Conservation (phyloP, 1,284 basidiomycete genomes). For the Exobasidium cylindrosporum region DNA sequence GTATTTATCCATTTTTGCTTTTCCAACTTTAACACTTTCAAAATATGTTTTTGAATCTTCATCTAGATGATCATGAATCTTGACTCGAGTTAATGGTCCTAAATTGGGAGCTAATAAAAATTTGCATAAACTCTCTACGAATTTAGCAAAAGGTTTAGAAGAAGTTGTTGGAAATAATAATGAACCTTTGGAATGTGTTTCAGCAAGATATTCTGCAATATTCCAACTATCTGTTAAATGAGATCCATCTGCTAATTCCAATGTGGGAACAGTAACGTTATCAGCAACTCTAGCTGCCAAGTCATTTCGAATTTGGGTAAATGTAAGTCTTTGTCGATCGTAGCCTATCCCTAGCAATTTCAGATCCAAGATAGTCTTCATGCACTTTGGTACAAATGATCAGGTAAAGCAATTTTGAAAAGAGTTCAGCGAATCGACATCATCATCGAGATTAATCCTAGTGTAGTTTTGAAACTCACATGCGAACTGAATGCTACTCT, state of each 20-base stretch:
- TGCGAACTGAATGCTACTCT: constrained; percentile 30
- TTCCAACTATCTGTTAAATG: constrained; percentile 40
- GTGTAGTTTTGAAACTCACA: constrained; percentile 6
- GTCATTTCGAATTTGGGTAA: constrained; percentile 39
- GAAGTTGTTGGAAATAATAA: constrained; percentile 28
- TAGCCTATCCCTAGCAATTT: constrained; percentile 40
- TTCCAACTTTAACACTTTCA: constrained; percentile 35
- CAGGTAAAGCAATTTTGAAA: too few species aligned
- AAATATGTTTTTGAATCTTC: constrained; percentile 33
- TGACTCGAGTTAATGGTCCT: constrained; percentile 23
- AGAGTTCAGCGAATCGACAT: too few species aligned
- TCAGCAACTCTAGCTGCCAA: constrained; percentile 27
- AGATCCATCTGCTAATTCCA: constrained; percentile 34
- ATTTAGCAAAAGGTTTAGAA: constrained; percentile 29
- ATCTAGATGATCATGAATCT: constrained; percentile 31
- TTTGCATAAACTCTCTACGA: constrained; percentile 34
- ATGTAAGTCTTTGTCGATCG: constrained; percentile 38
- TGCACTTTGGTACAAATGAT: constrained; percentile 22
- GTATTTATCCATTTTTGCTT: constrained; percentile 25
- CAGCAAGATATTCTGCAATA: constrained; percentile 30
- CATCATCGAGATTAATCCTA: too few species aligned
- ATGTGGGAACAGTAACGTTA: constrained; percentile 40
- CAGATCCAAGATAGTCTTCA: constrained; percentile 42
- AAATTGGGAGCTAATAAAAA: constrained; percentile 27
- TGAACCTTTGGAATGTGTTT: constrained; percentile 26